A percentile compares a stretch with the other conserved stretches of the same genome.
Evolutionary conservation across 2,329 filamentous ascomycete species (phyloP).

Genomic region (Gremmenia infestans): DNA sequence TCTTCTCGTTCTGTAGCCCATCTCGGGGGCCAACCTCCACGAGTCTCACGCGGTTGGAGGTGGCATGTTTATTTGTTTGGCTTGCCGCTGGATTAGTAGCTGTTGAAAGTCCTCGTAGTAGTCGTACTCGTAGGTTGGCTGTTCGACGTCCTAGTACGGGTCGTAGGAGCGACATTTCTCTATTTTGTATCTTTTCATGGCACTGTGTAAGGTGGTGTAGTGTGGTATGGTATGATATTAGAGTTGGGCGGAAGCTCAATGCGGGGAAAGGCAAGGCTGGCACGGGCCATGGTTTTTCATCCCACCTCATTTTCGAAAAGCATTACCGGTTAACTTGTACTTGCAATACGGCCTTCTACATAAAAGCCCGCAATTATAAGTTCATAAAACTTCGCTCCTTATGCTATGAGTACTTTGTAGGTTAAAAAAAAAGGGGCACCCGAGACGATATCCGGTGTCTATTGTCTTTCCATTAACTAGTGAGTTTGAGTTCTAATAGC

Average conservation of each 20-base stretch:
- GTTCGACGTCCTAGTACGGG: constrained; percentile 9
- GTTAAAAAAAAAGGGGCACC: no score
- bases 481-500: no score
- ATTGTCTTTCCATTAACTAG: no score
- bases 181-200: neutral
- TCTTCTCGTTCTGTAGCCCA: constrained; percentile 83
- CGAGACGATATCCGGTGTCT: no score
- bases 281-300: neutral
- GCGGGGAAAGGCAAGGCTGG: neutral
- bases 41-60: constrained; percentile 47
- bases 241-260: neutral
- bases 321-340: no score
- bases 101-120: constrained; percentile 21
- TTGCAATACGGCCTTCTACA: no score
- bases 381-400: no score
- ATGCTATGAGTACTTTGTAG: no score
- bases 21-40: constrained; percentile 83
- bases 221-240: neutral
- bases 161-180: constrained; percentile 17
- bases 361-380: no score
- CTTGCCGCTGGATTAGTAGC: constrained; percentile 13
- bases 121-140: constrained; percentile 3
- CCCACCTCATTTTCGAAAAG: no score
- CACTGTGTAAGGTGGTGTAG: neutral
- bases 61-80: constrained; percentile 11